These are phyloP conservation scores for Ilex paraguariensis DNA, from an alignment of 305 asterid genomes.

Conservation along the genomic window DNA sequence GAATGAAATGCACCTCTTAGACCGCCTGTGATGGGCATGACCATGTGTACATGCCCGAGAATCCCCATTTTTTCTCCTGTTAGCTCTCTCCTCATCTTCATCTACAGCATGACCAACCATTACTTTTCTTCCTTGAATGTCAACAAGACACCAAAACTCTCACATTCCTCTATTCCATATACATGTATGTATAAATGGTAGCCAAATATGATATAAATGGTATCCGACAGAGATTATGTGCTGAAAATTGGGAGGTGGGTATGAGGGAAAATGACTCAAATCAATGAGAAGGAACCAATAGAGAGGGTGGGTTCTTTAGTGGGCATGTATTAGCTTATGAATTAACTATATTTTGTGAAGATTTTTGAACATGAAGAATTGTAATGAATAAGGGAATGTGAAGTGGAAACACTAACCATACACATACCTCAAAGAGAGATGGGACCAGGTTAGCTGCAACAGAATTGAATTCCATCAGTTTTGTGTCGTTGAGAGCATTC, in stretches of 20 bases:
- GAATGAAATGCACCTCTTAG: conserved; percentile 35
- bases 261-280: background rate
- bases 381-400: too few relatives aligned
- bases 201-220: conserved; percentile 12
- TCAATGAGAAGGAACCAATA: conserved; percentile 1
- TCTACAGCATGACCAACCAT: conserved; percentile 31
- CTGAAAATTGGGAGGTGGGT: conserved; percentile 2
- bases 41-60: conserved; percentile 18
- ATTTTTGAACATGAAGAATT: too few relatives aligned
- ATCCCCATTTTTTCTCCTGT: conserved; percentile 22
- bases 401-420: background rate
- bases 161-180: conserved; percentile 5
- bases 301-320: conserved; percentile 2
- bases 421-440: conserved; percentile 11
- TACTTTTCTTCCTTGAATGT: conserved; percentile 13
- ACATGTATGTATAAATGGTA: background rate
- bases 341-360: background rate
- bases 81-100: conserved; percentile 26
- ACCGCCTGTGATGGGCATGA: conserved; percentile 45
- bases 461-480: conserved; percentile 33
- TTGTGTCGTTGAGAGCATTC: conserved; percentile 41
- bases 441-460: conserved; percentile 34
- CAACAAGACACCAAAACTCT: conserved; percentile 17
- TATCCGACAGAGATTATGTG: conserved; percentile 2
- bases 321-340: background rate